These are phyloP conservation scores for Penicillium atrosanguineum DNA, from an alignment of 495 filamentous ascomycete genomes.

Conservation along the genomic window DNA sequence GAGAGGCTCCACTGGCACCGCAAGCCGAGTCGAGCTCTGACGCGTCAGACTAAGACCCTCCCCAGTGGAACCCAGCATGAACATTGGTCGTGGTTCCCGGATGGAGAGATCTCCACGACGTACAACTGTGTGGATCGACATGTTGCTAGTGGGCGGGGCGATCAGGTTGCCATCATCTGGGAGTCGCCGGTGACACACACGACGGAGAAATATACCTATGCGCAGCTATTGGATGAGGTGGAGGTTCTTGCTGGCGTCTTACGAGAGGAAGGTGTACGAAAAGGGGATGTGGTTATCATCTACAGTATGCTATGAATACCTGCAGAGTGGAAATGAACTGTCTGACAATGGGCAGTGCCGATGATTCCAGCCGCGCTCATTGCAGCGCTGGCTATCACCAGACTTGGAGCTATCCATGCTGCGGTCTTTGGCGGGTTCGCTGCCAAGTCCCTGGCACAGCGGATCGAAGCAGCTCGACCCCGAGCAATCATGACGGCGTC, in stretches of 20 bases:
- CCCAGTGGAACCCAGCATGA: constrained; percentile 47
- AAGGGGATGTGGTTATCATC: constrained; percentile 87
- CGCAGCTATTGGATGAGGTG: constrained; percentile 75
- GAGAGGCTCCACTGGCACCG: constrained; percentile 77
- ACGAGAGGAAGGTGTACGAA: constrained; percentile 76
- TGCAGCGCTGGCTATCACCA: constrained; percentile 75
- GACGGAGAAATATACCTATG: constrained; percentile 71
- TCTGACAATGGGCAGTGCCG: constrained; percentile 60
- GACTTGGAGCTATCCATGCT: constrained; percentile 84
- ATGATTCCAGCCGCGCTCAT: constrained; percentile 91
- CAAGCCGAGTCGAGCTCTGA: constrained; percentile 51
- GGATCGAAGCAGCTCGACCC: constrained; percentile 79
- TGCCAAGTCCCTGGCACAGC: constrained; percentile 74
- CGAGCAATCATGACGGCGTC: constrained; percentile 80
- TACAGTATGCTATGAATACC: constrained; percentile 61
- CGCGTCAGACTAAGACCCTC: constrained; percentile 46
- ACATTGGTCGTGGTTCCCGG: constrained; percentile 86
- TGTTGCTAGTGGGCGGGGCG: constrained; percentile 71
- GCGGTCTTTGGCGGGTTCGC: constrained; percentile 95
- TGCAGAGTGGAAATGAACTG: not conserved
- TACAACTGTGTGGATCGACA: constrained; percentile 92
- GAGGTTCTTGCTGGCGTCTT: constrained; percentile 80
- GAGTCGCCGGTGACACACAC: constrained; percentile 81
- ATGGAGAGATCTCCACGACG: constrained; percentile 82
- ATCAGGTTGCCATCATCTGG: constrained; percentile 74